Percentiles rank a stretch among this genome's conserved stretches.
These are phyloP conservation scores for Rhizopogon sp. DNA, from an alignment of 768 basidiomycete genomes.

Conservation along the genomic window DNA sequence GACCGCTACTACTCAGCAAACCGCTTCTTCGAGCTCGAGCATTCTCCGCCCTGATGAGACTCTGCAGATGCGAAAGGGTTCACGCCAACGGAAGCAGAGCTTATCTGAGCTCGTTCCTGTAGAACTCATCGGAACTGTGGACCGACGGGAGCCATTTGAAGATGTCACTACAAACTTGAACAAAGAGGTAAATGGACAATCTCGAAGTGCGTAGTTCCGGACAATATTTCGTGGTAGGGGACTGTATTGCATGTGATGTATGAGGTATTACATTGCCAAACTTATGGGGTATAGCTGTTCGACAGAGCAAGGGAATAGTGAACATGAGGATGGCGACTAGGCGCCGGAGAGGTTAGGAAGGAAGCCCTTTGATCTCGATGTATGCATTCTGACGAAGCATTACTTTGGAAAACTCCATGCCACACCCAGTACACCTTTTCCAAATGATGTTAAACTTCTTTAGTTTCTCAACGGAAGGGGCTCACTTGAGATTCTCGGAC, in stretches of 20 bases:
- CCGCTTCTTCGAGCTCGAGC: constrained; percentile 8
- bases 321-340: not conserved
- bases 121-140: constrained; percentile 54
- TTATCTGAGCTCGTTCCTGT: constrained; percentile 64
- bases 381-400: constrained; percentile 35
- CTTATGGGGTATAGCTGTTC: constrained; percentile 9
- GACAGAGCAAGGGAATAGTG: not conserved
- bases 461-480: constrained; percentile 1
- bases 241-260: constrained; percentile 17
- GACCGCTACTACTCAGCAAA: constrained; percentile 16
- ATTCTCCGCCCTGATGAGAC: constrained; percentile 24
- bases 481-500: constrained; percentile 32
- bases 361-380: constrained; percentile 36
- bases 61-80: constrained; percentile 39
- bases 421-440: constrained; percentile 33
- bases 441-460: not conserved
- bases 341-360: constrained; percentile 18
- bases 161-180: constrained; percentile 67
- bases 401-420: constrained; percentile 36
- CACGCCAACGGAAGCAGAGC: constrained; percentile 55
- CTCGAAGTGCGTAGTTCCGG: constrained; percentile 13
- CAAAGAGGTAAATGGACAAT: constrained; percentile 45
- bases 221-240: constrained; percentile 14
- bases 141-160: constrained; percentile 52
- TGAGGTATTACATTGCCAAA: constrained; percentile 23